A percentile compares a stretch with the other conserved stretches of the same genome.
Evolutionary conservation across 176 grass and related monocot genomes (phyloP).

Genomic region (Paspalum notatum): DNA sequence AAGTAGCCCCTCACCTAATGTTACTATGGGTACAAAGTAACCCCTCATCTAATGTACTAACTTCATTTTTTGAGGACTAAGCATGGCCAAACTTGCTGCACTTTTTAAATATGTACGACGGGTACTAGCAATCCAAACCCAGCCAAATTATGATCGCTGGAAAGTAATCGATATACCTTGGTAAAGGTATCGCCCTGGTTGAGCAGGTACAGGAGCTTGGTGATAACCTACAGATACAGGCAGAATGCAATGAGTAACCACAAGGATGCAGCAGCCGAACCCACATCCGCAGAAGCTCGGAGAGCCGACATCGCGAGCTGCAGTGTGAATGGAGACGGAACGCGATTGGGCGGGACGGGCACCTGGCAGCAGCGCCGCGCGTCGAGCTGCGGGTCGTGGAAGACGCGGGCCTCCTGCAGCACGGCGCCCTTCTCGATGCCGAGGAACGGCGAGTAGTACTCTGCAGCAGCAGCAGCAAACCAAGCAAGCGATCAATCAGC

Average conservation of each 20-base stretch:
- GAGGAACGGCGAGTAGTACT: constrained; percentile 92
- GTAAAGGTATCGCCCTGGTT: constrained; percentile 99
- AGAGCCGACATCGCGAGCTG: constrained; percentile 6
- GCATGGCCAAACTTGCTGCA: background rate
- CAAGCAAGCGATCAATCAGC: constrained; percentile 17
- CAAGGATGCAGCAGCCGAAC: background rate
- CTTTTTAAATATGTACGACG: background rate
- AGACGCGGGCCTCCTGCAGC: constrained; percentile 93
- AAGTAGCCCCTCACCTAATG: background rate
- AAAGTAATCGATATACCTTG: constrained; percentile 57
- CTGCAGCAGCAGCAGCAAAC: constrained; percentile 41
- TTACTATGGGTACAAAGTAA: background rate
- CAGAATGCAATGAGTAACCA: constrained; percentile 42
- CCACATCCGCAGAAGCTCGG: background rate
- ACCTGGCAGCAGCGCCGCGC: constrained; percentile 95
- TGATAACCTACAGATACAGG: constrained; percentile 73
- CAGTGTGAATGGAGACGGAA: background rate
- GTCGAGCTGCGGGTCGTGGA: constrained; percentile 97
- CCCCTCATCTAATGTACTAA: background rate
- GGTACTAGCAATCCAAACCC: background rate
- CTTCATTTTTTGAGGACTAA: background rate
- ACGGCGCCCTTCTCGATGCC: constrained; percentile 99
- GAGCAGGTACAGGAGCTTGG: constrained; percentile 97
- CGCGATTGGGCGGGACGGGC: background rate
- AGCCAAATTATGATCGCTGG: background rate